phyloP scores from a whole-genome alignment of 83 land plant genomes.

The Picea engelmannii region DNA sequence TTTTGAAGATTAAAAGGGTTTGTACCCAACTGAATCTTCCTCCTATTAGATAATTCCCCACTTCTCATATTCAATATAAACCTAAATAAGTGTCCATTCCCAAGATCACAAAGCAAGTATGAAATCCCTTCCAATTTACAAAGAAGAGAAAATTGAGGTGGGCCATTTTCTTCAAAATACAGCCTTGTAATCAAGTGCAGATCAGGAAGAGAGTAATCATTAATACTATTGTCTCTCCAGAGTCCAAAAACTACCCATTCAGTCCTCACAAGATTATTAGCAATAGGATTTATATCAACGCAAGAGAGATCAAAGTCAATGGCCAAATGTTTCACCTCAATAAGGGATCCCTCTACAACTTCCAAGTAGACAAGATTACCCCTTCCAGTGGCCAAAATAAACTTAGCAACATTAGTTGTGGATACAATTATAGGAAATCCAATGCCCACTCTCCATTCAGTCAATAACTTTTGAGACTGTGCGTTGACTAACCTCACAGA shows the following conservation, averaged over 20 bases:
- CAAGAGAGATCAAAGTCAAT: constrained; percentile 94
- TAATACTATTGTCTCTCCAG: constrained; percentile 47
- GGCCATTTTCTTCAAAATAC: constrained; percentile 44
- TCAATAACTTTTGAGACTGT: constrained; percentile 59
- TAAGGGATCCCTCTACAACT: constrained; percentile 66
- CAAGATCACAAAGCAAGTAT: constrained; percentile 48
- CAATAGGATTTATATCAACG: constrained; percentile 22
- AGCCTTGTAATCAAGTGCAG: constrained; percentile 37
- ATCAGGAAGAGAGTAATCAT: not conserved
- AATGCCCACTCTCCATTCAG: constrained; percentile 82
- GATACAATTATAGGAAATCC: constrained; percentile 87
- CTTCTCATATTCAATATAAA: constrained; percentile 29
- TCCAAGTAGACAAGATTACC: constrained; percentile 88
- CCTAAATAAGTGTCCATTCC: constrained; percentile 55
- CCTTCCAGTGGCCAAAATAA: constrained; percentile 88
- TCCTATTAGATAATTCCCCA: constrained; percentile 23
- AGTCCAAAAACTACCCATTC: constrained; percentile 42
- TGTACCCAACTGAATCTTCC: not conserved
- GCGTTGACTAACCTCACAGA: constrained; percentile 85
- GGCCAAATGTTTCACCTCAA: constrained; percentile 78
- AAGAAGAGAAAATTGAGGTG: constrained; percentile 41
- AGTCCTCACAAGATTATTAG: constrained; percentile 61
- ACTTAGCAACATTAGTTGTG: constrained; percentile 91
- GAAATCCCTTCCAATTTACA: constrained; percentile 53
- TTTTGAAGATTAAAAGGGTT: constrained; percentile 29